Evolutionary conservation across 768 basidiomycete species (phyloP).

Genomic region (Termitomyces sp.): DNA sequence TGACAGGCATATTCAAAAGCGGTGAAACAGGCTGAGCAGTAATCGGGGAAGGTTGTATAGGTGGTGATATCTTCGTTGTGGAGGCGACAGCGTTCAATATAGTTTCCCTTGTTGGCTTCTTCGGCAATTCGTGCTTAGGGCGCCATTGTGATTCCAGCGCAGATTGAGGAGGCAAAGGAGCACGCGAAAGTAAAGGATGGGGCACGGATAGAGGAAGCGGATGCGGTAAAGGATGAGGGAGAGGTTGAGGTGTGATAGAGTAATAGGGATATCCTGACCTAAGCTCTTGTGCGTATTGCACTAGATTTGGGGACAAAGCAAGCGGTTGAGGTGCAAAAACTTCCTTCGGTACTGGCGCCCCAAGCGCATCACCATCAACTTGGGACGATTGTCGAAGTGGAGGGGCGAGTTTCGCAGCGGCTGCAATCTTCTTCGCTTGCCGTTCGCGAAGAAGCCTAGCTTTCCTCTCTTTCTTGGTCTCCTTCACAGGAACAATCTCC

Average conservation of each 20-base stretch:
- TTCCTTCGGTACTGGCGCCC: background rate
- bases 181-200: background rate
- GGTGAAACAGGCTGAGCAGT: background rate
- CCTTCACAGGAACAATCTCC: constrained; percentile 17
- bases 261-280: constrained; percentile 1
- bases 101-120: background rate
- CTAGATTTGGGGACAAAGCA: background rate
- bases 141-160: constrained; percentile 12
- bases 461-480: constrained; percentile 27
- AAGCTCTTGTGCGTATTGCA: background rate
- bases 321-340: background rate
- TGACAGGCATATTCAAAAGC: background rate
- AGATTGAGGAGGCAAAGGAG: constrained; percentile 8
- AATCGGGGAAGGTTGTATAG: background rate
- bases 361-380: background rate
- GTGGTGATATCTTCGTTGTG: constrained; percentile 8
- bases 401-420: background rate
- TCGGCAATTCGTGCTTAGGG: constrained; percentile 6
- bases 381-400: background rate
- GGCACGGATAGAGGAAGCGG: background rate
- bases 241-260: constrained; percentile 2
- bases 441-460: constrained; percentile 15
- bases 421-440: constrained; percentile 15
- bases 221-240: constrained; percentile 2
- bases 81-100: constrained; percentile 7